Conservation (phyloP, 176 grass and related monocot genomes). For the Oryza brachyantha region DNA sequence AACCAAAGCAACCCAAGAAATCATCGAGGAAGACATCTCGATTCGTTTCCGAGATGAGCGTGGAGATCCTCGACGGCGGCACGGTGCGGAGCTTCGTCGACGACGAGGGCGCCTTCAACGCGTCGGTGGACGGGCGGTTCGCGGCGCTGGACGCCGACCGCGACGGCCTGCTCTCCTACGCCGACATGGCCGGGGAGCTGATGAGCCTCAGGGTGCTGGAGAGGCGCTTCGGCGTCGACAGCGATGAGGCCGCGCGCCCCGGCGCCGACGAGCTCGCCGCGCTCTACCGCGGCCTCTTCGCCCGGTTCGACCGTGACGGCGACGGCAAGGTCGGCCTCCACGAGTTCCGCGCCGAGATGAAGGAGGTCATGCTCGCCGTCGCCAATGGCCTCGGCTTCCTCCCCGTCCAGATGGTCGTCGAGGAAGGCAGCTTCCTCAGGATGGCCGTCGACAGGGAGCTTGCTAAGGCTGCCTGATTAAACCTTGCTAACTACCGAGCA, state of each 20-base stretch:
- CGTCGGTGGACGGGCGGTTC: slow-evolving; percentile 45
- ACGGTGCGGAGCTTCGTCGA: slow-evolving; percentile 53
- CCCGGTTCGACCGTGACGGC: slow-evolving; percentile 60
- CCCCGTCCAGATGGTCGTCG: slow-evolving; percentile 70
- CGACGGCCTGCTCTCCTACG: slow-evolving; percentile 53
- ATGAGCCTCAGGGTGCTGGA: slow-evolving; percentile 50
- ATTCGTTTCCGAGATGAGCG: slow-evolving; percentile 37
- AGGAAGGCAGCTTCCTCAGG: slow-evolving; percentile 78
- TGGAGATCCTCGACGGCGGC: slow-evolving; percentile 51
- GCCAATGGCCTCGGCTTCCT: slow-evolving; percentile 52
- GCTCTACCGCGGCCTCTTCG: slow-evolving; percentile 51
- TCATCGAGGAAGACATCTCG: too few species aligned
- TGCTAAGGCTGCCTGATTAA: slow-evolving; percentile 5
- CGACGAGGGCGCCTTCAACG: slow-evolving; percentile 51
- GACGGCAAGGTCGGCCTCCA: slow-evolving; percentile 45
- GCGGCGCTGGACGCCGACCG: slow-evolving; percentile 43
- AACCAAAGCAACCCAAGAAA: not conserved
- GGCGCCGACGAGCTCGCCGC: slow-evolving; percentile 14
- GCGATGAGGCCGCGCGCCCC: slow-evolving; percentile 4
- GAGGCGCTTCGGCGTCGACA: slow-evolving; percentile 58
- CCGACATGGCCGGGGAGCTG: slow-evolving; percentile 50
- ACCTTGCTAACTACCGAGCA: too few species aligned
- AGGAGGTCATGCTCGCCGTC: slow-evolving; percentile 66
- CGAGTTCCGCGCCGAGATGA: slow-evolving; percentile 62
- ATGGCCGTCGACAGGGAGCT: slow-evolving; percentile 56